These are phyloP conservation scores for Rhizophlyctis rosea DNA, from an alignment of 192 early-diverging fungal species.

Conservation along the genomic window DNA sequence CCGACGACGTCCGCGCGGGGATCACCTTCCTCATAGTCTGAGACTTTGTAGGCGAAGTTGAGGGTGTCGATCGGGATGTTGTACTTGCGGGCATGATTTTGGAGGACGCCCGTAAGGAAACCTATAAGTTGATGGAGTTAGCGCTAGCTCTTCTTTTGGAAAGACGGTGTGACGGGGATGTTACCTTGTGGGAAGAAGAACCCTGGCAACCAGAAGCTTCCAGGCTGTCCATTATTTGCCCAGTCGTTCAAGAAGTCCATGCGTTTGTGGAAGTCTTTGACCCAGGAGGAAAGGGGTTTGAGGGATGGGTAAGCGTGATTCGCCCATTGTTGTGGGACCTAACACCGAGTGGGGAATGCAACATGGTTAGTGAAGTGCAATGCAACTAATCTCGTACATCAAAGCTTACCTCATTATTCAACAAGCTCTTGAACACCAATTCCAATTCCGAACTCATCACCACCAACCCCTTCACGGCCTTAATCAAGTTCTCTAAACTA, in stretches of 20 bases:
- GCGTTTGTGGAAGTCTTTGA: conserved; percentile 53
- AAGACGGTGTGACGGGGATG: no score
- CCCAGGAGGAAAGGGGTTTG: conserved; percentile 55
- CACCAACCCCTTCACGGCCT: conserved; percentile 60
- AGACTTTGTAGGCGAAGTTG: conserved; percentile 46
- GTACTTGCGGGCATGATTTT: conserved; percentile 58
- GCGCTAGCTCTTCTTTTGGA: no score
- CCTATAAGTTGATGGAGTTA: no score
- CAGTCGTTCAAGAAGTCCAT: conserved; percentile 40
- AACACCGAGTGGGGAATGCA: not conserved
- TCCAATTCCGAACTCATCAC: conserved; percentile 62
- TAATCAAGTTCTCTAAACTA: conserved; percentile 44
- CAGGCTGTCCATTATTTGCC: conserved; percentile 51
- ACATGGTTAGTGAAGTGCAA: not conserved
- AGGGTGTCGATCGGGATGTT: conserved; percentile 62
- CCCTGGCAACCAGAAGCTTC: conserved; percentile 59
- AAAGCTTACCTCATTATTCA: conserved; percentile 53
- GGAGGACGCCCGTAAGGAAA: conserved; percentile 59
- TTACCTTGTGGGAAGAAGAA: conserved; percentile 66
- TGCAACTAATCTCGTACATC: not conserved
- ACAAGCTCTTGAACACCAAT: conserved; percentile 50
- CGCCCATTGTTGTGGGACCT: conserved; percentile 53
- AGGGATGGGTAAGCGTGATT: conserved; percentile 53
- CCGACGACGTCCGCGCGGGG: conserved; percentile 14
- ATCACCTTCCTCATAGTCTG: conserved; percentile 43